Base-by-base conservation (phyloP, 176 grass and related monocot genomes). In the Triticum timopheevii region DNA sequence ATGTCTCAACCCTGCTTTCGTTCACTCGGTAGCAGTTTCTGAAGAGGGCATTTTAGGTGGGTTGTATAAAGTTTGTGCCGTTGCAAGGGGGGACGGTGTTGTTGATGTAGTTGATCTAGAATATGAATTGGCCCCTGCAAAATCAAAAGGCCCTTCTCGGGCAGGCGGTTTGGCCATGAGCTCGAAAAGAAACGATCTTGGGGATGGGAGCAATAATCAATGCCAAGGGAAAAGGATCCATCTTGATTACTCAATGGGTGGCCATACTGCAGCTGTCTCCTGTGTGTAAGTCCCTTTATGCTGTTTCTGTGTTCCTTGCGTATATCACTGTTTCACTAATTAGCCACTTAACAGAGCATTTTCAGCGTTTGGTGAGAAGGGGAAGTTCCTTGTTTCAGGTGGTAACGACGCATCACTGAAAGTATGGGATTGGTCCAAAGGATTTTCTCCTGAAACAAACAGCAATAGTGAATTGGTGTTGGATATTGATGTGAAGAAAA, bases 1-100 rank as follows among this genome's bases (percentile, higher is more conserved):
- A 86, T 90, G 92, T 90, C 86, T 98, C 80, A 98, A 98, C 85
- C 96, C 96, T 88, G 92, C 93, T 78, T 98, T 98, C 71, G 87
- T 98, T 79, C 96, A 98, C 68, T 92, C 96, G 0, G 65, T 96
- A 87, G 92, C 93, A 73, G 82, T 98, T 77, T 90, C 90, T 84
- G 89, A 94, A 92, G 90, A 92, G 77, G 86, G 91, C 31, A 87
- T 88, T 80, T 85, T 95, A 64, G 83, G 85, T 19, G 92, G 84
- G 27, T 56, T 80, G 10, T 84, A 91, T 88, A 98, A 90, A 87
- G 92, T 91, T 61, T 96, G 93, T 86, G 96, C 96, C 88, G 96
- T 94, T 89, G 96, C 96, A 80, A 98, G 90, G 79, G 96, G 96
- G 52, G 93, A 98, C 77, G 96, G 96, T 77, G 88, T 61, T 82